phyloP scores from a whole-genome alignment of 2,329 filamentous ascomycete genomes.

The Diplodia intermedia region DNA sequence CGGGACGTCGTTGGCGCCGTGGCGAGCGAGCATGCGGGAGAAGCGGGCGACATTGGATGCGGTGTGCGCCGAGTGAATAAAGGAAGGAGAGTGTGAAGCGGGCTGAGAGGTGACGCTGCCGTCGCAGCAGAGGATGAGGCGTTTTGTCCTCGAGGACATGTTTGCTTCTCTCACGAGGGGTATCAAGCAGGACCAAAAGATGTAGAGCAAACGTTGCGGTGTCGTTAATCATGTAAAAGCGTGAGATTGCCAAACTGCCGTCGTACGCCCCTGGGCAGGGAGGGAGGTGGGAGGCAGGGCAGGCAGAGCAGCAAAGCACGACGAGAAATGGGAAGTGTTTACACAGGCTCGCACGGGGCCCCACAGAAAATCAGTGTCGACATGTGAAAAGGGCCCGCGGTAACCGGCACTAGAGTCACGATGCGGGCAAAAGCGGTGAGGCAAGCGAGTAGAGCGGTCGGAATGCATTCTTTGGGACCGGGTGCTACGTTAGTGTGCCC shows the following conservation, averaged over 20 bases:
- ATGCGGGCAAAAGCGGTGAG: conserved; percentile 22
- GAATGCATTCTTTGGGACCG: conserved; percentile 20
- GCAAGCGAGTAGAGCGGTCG: conserved; percentile 7
- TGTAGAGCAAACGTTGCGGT: not conserved
- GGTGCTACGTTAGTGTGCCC: conserved; percentile 1
- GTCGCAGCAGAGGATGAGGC: conserved; percentile 45
- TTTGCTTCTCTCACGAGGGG: not conserved
- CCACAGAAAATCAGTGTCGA: conserved; percentile 20
- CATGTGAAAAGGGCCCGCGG: conserved; percentile 23
- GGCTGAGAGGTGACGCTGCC: conserved; percentile 40
- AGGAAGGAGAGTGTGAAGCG: not conserved
- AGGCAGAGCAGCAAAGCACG: conserved; percentile 8
- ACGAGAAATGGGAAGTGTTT: conserved; percentile 8
- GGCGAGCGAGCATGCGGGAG: conserved; percentile 57
- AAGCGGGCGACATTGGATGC: conserved; percentile 60
- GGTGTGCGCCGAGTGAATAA: conserved; percentile 37
- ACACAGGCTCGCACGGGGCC: conserved; percentile 14
- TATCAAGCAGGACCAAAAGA: not conserved
- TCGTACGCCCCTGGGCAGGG: not conserved
- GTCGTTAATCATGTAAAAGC: conserved; percentile 1
- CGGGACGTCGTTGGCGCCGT: conserved; percentile 47
- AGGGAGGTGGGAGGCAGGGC: not conserved
- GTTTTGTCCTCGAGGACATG: conserved; percentile 35
- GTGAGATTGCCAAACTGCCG: not conserved
- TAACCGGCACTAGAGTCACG: conserved; percentile 13